phyloP scores from a whole-genome alignment of 768 basidiomycete genomes.

The Pleurotus giganteus region DNA sequence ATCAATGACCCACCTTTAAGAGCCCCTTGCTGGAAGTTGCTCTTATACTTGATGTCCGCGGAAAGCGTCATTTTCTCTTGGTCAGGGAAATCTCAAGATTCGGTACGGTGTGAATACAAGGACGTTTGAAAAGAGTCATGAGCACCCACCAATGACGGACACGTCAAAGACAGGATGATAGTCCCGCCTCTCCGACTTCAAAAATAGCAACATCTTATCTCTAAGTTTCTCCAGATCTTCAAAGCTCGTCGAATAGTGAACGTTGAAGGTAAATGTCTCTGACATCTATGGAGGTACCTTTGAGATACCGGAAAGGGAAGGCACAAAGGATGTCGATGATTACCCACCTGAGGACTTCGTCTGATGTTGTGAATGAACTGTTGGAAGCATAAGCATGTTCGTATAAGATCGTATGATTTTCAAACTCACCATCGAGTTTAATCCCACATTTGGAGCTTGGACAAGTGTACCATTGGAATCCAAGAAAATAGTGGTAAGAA shows the following conservation, averaged over 20 bases:
- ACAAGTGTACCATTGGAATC: conserved; percentile 57
- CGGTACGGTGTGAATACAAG: conserved; percentile 9
- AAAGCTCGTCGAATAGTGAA: conserved; percentile 74
- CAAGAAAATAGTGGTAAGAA: conserved; percentile 75
- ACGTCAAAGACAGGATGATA: conserved; percentile 78
- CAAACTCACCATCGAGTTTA: conserved; percentile 50
- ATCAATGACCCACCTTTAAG: conserved; percentile 49
- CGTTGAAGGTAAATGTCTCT: conserved; percentile 81
- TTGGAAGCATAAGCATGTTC: conserved; percentile 8
- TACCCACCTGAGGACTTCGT: conserved; percentile 60
- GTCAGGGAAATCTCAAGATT: conserved; percentile 64
- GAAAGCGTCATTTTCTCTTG: conserved; percentile 76
- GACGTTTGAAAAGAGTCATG: background rate
- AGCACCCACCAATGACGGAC: conserved; percentile 50
- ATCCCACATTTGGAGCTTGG: conserved; percentile 68
- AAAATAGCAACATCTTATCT: conserved; percentile 76
- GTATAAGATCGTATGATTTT: background rate
- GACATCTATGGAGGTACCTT: conserved; percentile 48
- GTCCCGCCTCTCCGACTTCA: conserved; percentile 69
- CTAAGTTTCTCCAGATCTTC: conserved; percentile 79
- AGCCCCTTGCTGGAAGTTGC: conserved; percentile 79
- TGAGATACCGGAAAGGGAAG: background rate
- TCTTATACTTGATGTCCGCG: conserved; percentile 87
- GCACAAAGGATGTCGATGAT: background rate
- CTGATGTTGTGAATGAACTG: conserved; percentile 74